Base-by-base conservation (phyloP, 1,284 basidiomycete species). In the Melampsora occidentalis region DNA sequence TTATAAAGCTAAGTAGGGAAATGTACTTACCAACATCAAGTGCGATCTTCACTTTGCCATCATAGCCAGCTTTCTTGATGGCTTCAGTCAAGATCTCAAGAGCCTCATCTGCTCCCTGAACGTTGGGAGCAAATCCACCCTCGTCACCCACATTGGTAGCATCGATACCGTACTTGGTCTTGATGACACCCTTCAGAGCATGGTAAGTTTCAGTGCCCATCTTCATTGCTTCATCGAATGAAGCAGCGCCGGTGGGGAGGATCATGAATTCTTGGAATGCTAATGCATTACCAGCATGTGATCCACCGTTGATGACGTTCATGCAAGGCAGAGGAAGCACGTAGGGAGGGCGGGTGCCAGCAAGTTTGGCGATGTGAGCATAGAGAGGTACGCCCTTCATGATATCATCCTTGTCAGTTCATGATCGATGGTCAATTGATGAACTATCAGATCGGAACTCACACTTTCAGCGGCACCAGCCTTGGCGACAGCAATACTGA, bases 251-350 rank as follows among this genome's bases (percentile, higher is more conserved):
- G 78, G 94, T 97, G 80, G 97, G 96, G 80, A 98, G 88, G 81
- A 99, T 89, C 97, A 99, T 99, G 88, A 99, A 99, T 86, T 99
- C 97, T 87, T 98, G 94, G 92, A 98, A 95, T 77, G 97, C 94
- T 80, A 99, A 92, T 85, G 95, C 94, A 89, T 99, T 99, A 77
- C 97, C 97, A 77, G 97, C 97, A 85, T 99, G 97, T 80, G 94
- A 97, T 80, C 97, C 97, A 85, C 97, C 97, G 86, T 99, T 99
- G 88, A 99, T 99, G 83, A 99, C 97, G 86, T 99, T 99, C 89
- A 97, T 94, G 78, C 92, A 90, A 72, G 94, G 97, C 83, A 85
- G 87, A 81, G 96, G 96, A 81, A 97, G 90, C 78, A 93, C 87
- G 86, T 91, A 98, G 64, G 96, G 96, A 77, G 92, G 87, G 85